Conservation (phyloP, 73 alveolate species). For the Symbiodinium natans region DNA sequence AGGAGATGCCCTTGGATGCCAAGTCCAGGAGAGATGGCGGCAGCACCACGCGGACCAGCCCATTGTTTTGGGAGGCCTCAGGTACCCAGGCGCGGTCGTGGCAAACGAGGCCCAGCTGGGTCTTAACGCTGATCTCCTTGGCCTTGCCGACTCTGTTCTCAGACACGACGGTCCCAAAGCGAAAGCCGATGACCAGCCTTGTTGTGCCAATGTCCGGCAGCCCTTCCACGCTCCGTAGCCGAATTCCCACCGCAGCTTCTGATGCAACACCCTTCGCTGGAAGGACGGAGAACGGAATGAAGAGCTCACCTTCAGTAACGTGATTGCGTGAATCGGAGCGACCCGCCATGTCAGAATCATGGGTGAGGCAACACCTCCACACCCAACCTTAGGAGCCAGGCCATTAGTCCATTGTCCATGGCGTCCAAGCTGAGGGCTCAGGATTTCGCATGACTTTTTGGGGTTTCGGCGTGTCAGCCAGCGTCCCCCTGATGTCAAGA, state of each 20-base stretch:
- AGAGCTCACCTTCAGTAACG: not conserved
- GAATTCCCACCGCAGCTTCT: slow-evolving; percentile 1
- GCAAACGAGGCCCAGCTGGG: slow-evolving; percentile 19
- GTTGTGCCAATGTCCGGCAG: not conserved
- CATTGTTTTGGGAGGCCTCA: not conserved
- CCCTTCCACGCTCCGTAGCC: slow-evolving; percentile 5
- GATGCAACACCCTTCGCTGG: not conserved
- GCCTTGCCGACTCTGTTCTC: not conserved
- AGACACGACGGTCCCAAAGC: not conserved
- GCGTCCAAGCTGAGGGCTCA: no score
- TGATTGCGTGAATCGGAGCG: not conserved
- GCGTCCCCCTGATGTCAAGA: no score
- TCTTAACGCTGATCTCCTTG: slow-evolving; percentile 4
- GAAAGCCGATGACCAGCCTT: slow-evolving; percentile 3
- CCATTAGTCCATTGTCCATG: no score
- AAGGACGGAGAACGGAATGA: slow-evolving; percentile 1
- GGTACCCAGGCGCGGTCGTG: slow-evolving; percentile 8
- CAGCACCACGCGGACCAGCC: not conserved
- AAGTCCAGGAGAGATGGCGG: not conserved
- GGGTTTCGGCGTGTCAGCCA: no score
- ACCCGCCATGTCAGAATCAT: not conserved
- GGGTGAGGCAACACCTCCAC: not conserved
- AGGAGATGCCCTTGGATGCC: slow-evolving; percentile 5
- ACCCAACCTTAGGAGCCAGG: no score
- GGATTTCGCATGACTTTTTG: no score